Base-by-base conservation (phyloP, 805 yeast genomes). In the Zygoascus tannicola region DNA sequence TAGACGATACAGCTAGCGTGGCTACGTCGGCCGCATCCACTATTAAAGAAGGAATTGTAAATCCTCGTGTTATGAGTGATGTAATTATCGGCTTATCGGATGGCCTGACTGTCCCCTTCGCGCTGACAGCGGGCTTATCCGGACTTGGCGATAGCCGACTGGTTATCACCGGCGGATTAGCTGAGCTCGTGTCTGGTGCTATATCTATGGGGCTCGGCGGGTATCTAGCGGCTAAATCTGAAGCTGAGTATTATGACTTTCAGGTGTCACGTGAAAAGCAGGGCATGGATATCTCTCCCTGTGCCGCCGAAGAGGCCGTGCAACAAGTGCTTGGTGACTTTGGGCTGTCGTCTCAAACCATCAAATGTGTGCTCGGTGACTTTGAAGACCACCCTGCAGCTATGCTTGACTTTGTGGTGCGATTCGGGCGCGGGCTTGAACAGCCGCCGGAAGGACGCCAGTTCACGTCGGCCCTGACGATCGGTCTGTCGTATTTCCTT, bases 191-290 rank as follows among this genome's bases (percentile, higher is more conserved):
- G 3, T 84, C 95, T 4, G 98, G 98, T 40, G 94, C 97, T 37
- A 88, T 90, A 43, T 83, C 95, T 22, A 90, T 90, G 98, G 97
- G 98, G 5, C 75, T 90, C 44, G 98, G 98, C 46, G 98, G 98
- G 23, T 90, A 76, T 63, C 70, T 90, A 45, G 98, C 97, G 23
- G 98, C 98, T 35, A 82, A 81, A 62, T 78, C 88, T 12, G 98
- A 90, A 66, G 66, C 43, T 40, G 67, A 63, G 40, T 55, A 51
- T 43, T 56, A 51, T 41, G 47, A 54, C 40, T 45, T 48, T 18
- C 62, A 59, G 45, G 47, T 59, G 2, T 46, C 39, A 22, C 60
- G 59, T 47, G 65, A 62, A 44, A 50, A 49, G 43, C 39, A 38
- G 3, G 23, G 40, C 26, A 56, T 50, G 44, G 52, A 52, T 22